Base-by-base conservation (phyloP, 1,139 yeast genomes). In the Petasospora fabianii region DNA sequence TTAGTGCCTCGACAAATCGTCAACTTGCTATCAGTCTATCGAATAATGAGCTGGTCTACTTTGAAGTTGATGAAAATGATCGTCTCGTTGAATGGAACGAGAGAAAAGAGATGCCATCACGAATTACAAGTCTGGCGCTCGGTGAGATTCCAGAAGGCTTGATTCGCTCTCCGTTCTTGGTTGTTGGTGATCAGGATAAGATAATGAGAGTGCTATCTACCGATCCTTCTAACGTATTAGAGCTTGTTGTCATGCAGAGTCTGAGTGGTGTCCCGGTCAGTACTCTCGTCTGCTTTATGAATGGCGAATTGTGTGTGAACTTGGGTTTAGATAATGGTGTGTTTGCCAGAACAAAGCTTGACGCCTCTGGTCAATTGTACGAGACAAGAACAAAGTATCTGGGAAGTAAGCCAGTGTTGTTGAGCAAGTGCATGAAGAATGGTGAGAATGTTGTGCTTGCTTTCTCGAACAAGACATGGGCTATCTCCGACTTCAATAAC, bases 271-370 rank as follows among this genome's bases (percentile, higher is more conserved):
- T 43, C 0, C 66, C 73, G 5, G 74, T 83, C 2, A 61, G 82
- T 32, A 60, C 73, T 14, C 60, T 83, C 4, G 55, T 66, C 39
- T 50, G 64, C n/a, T 34, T 34, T n/a, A 48, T 18, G 49, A 42
- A 36, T 19, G 37, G 36, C 20, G 44, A 30, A 2, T 35, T 64
- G 5, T 65, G 62, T 41, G 71, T 85, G 7, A 95, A 88, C 59
- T 74, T 87, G 36, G 97, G 97, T 1, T 69, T 90, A 69, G 73
- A 68, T 19, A 86, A 80, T 58, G 98, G 98, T 24, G 76, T 88
- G 1, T 86, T 84, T 61, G 80, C 82, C 3, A 67, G 81, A 22
- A 75, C 87, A 1, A 65, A 65, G 7, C 53, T 87, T 24, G 86
- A 84, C 51, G 59, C 62, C 1, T 68, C 81, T 3, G 97, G 96